Evolutionary conservation across 805 yeast species (phyloP), one percentile per base, ranked within the genome.

Genomic region (Candida cerambycidarum): DNA sequence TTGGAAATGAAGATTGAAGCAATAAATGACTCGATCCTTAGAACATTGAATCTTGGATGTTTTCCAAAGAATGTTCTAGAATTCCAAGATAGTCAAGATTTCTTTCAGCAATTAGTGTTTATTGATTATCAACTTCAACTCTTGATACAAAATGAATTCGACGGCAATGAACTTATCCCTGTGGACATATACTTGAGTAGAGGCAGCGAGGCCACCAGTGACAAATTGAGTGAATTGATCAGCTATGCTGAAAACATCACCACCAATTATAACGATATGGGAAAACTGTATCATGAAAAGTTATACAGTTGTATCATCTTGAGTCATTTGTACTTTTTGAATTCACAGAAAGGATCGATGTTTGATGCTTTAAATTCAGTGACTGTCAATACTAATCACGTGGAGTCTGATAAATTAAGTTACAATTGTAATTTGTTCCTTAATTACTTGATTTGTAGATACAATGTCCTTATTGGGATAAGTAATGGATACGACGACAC

Each of bases 91-190:
- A 59, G 67, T 8, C 61, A 58, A 29, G 61, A 58, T 30, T 60
- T 57, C 34, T 56, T 70, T 45, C 59, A 61, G 39, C 72, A 61
- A 42, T 48, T 67, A 18, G 51, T 63, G 6, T 68, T 60, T 39
- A 50, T 67, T 27, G 76, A 70, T 46, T 62, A 65, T 52, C 67
- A 67, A 50, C 54, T 68, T 34, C 72, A 64, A 41, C 42, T 58
- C 5, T 47, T 62, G 5, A 53, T 68, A 28, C 59, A 57, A 39
- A 56, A 58, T 29, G 65, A 63, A 41, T 58, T 58, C 34, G 50
- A 49, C 13, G 63, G 63, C 6, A 47, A 50, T 12, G 62, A 56
- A 36, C 48, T 59, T 19, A 44, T 45, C n/a, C 58, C 50, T 5
- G 50, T 25, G 32, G 41, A 33, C 42, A 24, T 34, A 10, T 36